Base-by-base conservation (phyloP, 177 flowering plant genomes). In the Vitis hybrid region DNA sequence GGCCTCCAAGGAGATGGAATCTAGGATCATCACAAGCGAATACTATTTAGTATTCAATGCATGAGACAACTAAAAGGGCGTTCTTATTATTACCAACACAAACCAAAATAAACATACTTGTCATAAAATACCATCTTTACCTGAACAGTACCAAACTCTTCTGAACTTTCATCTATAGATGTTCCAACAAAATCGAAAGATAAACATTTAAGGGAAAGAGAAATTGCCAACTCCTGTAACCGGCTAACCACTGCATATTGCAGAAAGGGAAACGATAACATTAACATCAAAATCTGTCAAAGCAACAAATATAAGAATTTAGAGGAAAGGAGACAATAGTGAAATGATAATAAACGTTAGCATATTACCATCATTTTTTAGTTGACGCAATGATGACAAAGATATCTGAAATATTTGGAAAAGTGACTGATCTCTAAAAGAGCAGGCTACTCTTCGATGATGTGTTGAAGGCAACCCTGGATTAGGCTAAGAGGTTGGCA, bases 61-160 rank as follows among this genome's bases (percentile, higher is more conserved):
- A 56, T 12, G 53, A 67, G 53, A 59, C 45, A 15, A 26, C 56
- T 67, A 7, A 48, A 26, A 60, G 29, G 51, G 56, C 60, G 15
- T 63, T 51, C 62, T 33, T 57, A 73, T 8, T 11, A 21, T 29
- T 62, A 29, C 53, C 33, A 21, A 45, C 15, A 65, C 49, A 64
- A 51, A 60, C 66, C 0, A 15, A 63, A 33, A 62, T 68, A 45
- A 21, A 9, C n/a, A 55, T 10, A 49, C 0, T 6, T 51, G 8
- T 60, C 10, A 22, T 45, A 4, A 10, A 33, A 26, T 22, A 12
- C 16, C 10, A n/a, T n/a, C 13, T n/a, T 48, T 63, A 93, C 99
- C 98, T 95, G 99, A 48, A 95, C 90, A 69, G 98, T 91, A 74
- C 99, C 99, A 84, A 95, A 91, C 75, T 95, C 99, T 70, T 95